A percentile compares a stretch with the other conserved stretches of the same genome.
phyloP scores from a whole-genome alignment of 2,329 filamentous ascomycete genomes.

The Penicillium rolfsii region DNA sequence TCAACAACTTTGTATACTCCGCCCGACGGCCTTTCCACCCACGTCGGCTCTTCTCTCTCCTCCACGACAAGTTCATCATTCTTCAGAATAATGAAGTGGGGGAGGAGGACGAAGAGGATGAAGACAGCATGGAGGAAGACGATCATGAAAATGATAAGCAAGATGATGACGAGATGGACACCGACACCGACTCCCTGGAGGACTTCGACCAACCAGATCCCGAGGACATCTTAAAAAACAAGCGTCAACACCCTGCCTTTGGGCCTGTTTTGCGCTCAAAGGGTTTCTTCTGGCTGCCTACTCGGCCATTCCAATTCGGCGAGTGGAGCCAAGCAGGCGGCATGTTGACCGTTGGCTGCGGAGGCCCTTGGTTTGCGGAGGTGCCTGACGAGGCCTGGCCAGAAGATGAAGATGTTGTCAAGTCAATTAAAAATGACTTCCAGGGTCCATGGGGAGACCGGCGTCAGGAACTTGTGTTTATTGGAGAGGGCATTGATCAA shows the following conservation, averaged over 20 bases:
- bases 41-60: conserved; percentile 44
- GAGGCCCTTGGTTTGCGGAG: conserved; percentile 61
- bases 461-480: conserved; percentile 73
- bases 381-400: conserved; percentile 57
- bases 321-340: conserved; percentile 53
- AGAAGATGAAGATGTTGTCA: conserved; percentile 52
- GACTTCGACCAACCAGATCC: conserved; percentile 41
- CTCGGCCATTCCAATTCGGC: conserved; percentile 46
- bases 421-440: conserved; percentile 56
- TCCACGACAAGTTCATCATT: conserved; percentile 52
- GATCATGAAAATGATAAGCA: conserved; percentile 33
- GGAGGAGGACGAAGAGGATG: conserved; percentile 30
- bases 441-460: conserved; percentile 66
- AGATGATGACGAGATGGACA: conserved; percentile 34
- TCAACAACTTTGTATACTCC: conserved; percentile 71
- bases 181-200: conserved; percentile 31
- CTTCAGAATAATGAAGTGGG: conserved; percentile 42
- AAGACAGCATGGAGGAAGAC: conserved; percentile 32
- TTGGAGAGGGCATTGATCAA: conserved; percentile 66
- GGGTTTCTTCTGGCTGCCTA: conserved; percentile 51
- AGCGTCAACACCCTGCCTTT: conserved; percentile 43
- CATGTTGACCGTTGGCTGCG: conserved; percentile 49
- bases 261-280: conserved; percentile 48
- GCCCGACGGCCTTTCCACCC: conserved; percentile 58
- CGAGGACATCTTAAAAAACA: conserved; percentile 43